Evolutionary conservation across 768 basidiomycete species (phyloP), one percentile per base, ranked within the genome.

Genomic region (Boletus eberwhitei): DNA sequence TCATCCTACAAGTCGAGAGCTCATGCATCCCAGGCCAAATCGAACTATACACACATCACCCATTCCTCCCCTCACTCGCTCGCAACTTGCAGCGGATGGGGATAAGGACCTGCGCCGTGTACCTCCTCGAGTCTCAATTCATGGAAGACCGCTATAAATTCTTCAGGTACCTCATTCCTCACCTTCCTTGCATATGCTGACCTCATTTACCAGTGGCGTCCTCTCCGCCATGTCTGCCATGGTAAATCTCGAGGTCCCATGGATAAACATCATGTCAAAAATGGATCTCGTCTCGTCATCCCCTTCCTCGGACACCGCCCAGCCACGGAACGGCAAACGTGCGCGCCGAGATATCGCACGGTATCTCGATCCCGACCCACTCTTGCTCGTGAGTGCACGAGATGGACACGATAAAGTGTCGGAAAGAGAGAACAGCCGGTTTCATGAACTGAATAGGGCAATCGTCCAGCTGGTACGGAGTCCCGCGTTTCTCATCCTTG

Each of bases 61-160:
- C 96, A 0, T 93, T 99, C 71, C 83, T 99, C 37, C 95, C 97
- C 0, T 84, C 87, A 7, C 85, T 99, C 37, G 88, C 90, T n/a
- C 80, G 84, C 71, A 77, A 86, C 67, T 71, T 93, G 58, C 73
- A 80, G 61, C 79, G 85, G 46, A 78, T 95, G 69, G 87, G 89
- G 43, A 87, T 98, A 57, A 79, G 95, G 54, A 85, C 84, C n/a
- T 92, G 88, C 63, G 91, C 90, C 4, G 85, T 84, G 31, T 99
- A 98, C 69, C 82, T 99, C 39, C 85, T 99, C 58, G 97, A 99
- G 67, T 94, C 92, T 0, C 97, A 99, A 63, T 99, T 99, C 74
- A 98, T 98, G 93, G 97, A 99, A 73, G 97, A 99, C 71, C 88
- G 90, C 60, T 90, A 93, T 71, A 99, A 99, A 66, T 99, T 97